Evolutionary conservation across 108 stramenopile species (phyloP), one percentile per base, ranked within the genome.

Genomic region (Discostella pseudostelligera): DNA sequence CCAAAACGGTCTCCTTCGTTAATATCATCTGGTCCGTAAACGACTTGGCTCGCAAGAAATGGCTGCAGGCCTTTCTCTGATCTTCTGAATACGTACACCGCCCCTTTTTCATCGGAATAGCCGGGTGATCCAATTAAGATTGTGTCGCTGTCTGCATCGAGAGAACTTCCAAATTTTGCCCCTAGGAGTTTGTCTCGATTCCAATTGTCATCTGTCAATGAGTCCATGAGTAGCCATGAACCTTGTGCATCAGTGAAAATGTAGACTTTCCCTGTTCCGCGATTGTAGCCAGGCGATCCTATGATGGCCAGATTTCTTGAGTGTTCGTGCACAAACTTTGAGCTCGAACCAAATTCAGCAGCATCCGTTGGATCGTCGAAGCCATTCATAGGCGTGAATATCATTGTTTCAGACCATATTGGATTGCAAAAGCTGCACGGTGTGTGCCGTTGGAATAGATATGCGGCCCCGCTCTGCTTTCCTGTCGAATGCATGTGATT

Each of bases 401-500:
- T 82, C 49, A 14, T 42, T 16, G 39, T 20, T 59, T 78, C 45
- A 11, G 14, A 47, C 81, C 81, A 82, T 51, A 3, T 44, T 29
- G 67, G 48, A 20, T 22, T 10, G 42, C 80, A 81, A 43, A 39
- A 57, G 25, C 39, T 25, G 67, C 80, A 81, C 9, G 57, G 25
- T 28, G 46, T 20, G 46, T 58, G n/a, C 49, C 66, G 47, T 61
- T 73, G 21, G 47, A 59, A 81, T 35, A 78, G 40, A 59, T 81
- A 81, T 17, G 48, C 80, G 11, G 74, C 53, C 2, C 80, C 80
- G 16, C 72, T 47, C 59, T 81, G 76, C 6, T 65, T 62, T 39
- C 80, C 80, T 50, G 70, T 69, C 39, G 76, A 39, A 47, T 51
- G 55, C 8, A 43, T 26, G 19, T 36, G 17, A 32, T 51, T 66